These are phyloP conservation scores for Larix sibirica DNA, from an alignment of 83 land plant species.

Conservation along the genomic window DNA sequence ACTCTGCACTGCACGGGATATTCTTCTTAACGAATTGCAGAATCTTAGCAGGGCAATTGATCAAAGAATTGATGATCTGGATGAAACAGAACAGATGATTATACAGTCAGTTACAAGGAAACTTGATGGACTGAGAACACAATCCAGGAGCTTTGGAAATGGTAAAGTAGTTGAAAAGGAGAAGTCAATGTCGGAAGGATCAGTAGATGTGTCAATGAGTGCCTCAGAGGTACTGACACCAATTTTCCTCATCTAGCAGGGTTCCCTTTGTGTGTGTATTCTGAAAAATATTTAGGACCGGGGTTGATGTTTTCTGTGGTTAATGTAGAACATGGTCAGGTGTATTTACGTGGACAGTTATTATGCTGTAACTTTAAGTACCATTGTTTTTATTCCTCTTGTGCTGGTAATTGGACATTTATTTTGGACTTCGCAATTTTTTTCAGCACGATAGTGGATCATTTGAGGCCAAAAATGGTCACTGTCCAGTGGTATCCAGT, in stretches of 20 bases:
- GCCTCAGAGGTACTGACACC: neutral
- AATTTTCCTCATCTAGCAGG: neutral
- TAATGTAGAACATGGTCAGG: neutral
- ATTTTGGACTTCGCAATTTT: neutral
- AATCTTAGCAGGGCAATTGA: conserved; percentile 47
- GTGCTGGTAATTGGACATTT: too few species aligned
- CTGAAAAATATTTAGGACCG: neutral
- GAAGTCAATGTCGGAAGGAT: conserved; percentile 2
- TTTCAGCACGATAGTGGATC: neutral
- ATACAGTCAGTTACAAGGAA: neutral
- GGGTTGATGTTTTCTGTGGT: neutral
- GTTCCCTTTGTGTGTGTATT: neutral
- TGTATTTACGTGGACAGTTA: neutral
- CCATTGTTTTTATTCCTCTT: neutral
- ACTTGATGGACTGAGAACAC: neutral
- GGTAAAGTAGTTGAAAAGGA: neutral
- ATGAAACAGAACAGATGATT: neutral
- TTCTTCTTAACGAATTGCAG: conserved; percentile 49
- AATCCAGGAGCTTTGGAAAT: neutral
- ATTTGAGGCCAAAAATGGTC: neutral
- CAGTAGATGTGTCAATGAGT: neutral
- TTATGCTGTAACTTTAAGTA: neutral
- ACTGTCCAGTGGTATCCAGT: conserved; percentile 21
- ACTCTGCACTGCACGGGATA: conserved; percentile 46
- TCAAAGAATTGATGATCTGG: conserved; percentile 43